Evolutionary conservation across 2,329 filamentous ascomycete genomes (phyloP).

Genomic region (Byssoonygena ceratinophila): DNA sequence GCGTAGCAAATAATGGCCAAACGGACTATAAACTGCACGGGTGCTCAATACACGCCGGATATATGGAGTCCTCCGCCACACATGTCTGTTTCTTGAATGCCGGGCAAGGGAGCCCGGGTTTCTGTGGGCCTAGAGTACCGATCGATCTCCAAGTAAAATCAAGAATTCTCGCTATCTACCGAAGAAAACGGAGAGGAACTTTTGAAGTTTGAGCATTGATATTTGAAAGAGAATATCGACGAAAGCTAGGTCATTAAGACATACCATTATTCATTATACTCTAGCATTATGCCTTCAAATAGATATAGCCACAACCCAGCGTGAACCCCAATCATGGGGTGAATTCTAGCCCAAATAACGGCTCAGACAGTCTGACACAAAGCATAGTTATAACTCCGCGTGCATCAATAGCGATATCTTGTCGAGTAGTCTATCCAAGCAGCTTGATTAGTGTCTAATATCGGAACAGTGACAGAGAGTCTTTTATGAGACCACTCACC

Average conservation of each 20-base stretch:
- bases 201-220: conserved; percentile 3
- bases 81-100: not conserved
- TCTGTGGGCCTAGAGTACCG: not conserved
- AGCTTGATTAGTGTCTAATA: too few species aligned
- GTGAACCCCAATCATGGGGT: not conserved
- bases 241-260: conserved; percentile 8
- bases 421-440: conserved; percentile 57
- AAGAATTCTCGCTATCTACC: not conserved
- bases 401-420: conserved; percentile 53
- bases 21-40: not conserved
- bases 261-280: conserved; percentile 13
- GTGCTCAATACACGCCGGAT: too few species aligned
- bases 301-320: not conserved
- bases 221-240: conserved; percentile 2
- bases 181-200: not conserved
- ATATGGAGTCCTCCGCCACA: too few species aligned
- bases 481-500: conserved; percentile 37
- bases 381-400: not conserved
- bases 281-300: not conserved
- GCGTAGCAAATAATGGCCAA: too few species aligned
- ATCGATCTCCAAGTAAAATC: not conserved
- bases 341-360: not conserved
- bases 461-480: not conserved
- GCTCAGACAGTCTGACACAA: not conserved
- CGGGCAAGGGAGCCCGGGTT: not conserved